Base-by-base conservation (phyloP, 2,329 filamentous ascomycete genomes). In the Coniochaeta ligniaria region DNA sequence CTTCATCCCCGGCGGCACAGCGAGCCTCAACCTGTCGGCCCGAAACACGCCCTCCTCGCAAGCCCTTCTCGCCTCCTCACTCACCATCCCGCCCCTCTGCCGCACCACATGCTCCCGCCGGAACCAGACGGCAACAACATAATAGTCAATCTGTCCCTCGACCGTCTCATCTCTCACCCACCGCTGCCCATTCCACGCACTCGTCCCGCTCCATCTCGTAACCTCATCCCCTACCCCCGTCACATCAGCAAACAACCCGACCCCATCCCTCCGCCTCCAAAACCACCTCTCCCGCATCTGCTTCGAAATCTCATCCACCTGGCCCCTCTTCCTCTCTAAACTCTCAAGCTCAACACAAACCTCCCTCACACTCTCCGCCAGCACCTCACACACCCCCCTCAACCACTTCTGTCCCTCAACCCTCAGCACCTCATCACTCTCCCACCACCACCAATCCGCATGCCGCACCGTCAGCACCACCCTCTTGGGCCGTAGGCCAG, bases 391-490 rank as follows among this genome's bases (percentile, higher is more conserved):
- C 1, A 71, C 57, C 0, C 16, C 41, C 5, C 65, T 31, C n/a
- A 79, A 71, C 77, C 78, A 80, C 0, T 38, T 11, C 1, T 35
- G 31, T 12, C 68, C 70, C 0, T 70, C 64, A 31, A 80, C 73
- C 5, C 64, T 61, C 6, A 81, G 66, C 2, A 69, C 69, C 4
- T 65, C 47, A 58, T 79, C 71, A 0, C 57, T 0, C 63, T 80
- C 76, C 78, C 77, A 79, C 20, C 57, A 68, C 76, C 76, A 80
- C 71, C 78, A 81, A 62, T 82, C 80, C 2, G 78, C 73, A 61
- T 82, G 80, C 0, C 79, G 74, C 8, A 83, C 73, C 0, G 78
- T 82, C 12, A 83, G 65, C 0, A 73, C 78, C 1, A 82, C 58
- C 1, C 62, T 65, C 1, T 67, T 69, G 0, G 78, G 76, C 7